A percentile compares a stretch with the other conserved stretches of the same genome.
Conservation (phyloP, 306 rosid genomes). For the Vigna reflexopilosa region DNA sequence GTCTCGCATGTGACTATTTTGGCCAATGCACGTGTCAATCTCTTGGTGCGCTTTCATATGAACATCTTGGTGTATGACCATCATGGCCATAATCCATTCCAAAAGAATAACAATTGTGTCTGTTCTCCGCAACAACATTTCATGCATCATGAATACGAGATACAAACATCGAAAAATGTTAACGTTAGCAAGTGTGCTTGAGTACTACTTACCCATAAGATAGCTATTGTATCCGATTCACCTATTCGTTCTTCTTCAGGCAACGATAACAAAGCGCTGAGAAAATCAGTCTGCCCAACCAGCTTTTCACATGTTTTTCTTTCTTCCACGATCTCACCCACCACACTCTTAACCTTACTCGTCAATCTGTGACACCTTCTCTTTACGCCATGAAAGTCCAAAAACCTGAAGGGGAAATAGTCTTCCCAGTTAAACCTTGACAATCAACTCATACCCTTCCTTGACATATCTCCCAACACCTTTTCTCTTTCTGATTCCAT, state of each 20-base stretch:
- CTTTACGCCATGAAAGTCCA: constrained; percentile 88
- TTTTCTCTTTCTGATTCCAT: not conserved
- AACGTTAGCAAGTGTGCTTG: no score
- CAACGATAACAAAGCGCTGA: constrained; percentile 65
- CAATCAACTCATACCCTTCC: constrained; percentile 81
- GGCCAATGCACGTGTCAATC: constrained; percentile 56
- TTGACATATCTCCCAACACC: constrained; percentile 60
- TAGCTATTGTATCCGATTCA: constrained; percentile 74
- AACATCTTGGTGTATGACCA: constrained; percentile 70
- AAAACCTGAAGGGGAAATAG: constrained; percentile 63
- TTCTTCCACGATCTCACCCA: constrained; percentile 65
- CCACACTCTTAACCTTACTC: constrained; percentile 52
- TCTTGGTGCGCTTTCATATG: constrained; percentile 64
- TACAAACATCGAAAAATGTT: no score
- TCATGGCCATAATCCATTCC: constrained; percentile 80
- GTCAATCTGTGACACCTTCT: constrained; percentile 77
- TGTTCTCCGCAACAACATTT: constrained; percentile 81
- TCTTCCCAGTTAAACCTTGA: constrained; percentile 72
- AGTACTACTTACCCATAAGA: constrained; percentile 73
- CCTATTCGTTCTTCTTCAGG: constrained; percentile 64
- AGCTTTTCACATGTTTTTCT: constrained; percentile 43
- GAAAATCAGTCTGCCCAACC: constrained; percentile 64
- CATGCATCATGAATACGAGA: constrained; percentile 32
- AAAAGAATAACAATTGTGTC: constrained; percentile 72
- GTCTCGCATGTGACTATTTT: constrained; percentile 56